Base-by-base conservation (phyloP, 495 filamentous ascomycete species). In the Penicillium verhagenii region DNA sequence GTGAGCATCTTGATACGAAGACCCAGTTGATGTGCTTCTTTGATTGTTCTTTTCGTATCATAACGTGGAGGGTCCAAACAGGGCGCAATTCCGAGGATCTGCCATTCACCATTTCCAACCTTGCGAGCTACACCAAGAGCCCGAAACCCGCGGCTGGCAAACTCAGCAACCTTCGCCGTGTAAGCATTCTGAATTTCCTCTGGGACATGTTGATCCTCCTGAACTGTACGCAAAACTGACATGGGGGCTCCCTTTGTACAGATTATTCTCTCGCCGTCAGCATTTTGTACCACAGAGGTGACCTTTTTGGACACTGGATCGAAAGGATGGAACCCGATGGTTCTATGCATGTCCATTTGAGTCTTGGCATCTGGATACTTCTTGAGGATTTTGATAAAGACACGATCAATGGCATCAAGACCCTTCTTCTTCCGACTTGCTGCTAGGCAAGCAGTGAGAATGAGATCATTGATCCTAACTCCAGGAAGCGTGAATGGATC, bases 291-390 rank as follows among this genome's bases (percentile, higher is more conserved):
- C 52, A 94, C 72, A 47, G 92, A 91, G 38, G 81, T 84, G 54
- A 96, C 90, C 76, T 93, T 94, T 80, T 96, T 96, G 57, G 90
- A 94, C 60, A 95, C 90, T 20, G 92, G 91, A 69, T 96, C 92
- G 70, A 96, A 96, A 48, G 92, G 91, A 70, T 81, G 77, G 76
- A 96, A 96, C 24, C 91, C 83, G 56, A 91, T 70, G 46, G 90
- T 84, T 67, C 83, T 85, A 79, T 90, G 95, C 73, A 86, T 85
- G 62, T 77, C 76, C 38, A 96, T 84, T 44, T 86, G 81, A 53
- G 76, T 67, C 77, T 92, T 94, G 65, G 87, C 89, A 50, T 79
- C 78, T 16, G 91, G 91, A 66, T 93, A 96, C 68, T 78, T 81
- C 66, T 83, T 84, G 44, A 96, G 82, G 29, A 83, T 80, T 78